Percentiles rank a stretch among this genome's conserved stretches.
phyloP scores from a whole-genome alignment of 2,329 filamentous ascomycete genomes.

The Scedosporium boydii region DNA sequence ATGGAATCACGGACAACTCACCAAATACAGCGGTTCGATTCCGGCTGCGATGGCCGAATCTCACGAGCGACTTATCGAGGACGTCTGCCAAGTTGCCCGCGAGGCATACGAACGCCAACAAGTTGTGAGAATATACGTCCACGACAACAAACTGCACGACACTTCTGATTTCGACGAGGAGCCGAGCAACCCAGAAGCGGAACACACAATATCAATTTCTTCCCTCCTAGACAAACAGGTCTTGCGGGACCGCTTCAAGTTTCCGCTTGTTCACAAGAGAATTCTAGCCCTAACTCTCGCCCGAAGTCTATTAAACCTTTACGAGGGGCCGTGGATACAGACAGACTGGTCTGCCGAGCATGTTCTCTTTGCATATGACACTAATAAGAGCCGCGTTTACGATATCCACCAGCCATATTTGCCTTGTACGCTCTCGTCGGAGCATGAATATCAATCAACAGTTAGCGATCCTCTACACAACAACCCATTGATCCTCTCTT shows the following conservation, averaged over 20 bases:
- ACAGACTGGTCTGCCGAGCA: background rate
- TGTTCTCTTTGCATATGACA: background rate
- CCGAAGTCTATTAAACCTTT: background rate
- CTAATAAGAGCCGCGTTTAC: background rate
- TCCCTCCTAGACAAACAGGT: background rate
- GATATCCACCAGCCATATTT: background rate
- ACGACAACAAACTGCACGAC: background rate
- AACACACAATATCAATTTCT: background rate
- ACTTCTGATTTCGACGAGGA: background rate
- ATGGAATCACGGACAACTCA: too few species aligned
- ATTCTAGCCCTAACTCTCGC: background rate
- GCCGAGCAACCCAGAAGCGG: background rate
- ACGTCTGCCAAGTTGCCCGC: background rate
- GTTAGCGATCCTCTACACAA: background rate
- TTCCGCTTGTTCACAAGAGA: background rate
- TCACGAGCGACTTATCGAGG: background rate
- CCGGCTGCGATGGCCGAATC: background rate
- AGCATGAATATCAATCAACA: background rate
- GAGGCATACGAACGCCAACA: background rate
- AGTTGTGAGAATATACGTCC: background rate
- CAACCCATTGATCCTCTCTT: background rate
- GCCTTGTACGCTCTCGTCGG: background rate
- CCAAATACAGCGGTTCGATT: too few species aligned
- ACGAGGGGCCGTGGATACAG: background rate
- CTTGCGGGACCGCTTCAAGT: background rate